Evolutionary conservation across 352 stramenopile species (phyloP), one percentile per base, ranked within the genome.

Genomic region (Lagenidium giganteum): DNA sequence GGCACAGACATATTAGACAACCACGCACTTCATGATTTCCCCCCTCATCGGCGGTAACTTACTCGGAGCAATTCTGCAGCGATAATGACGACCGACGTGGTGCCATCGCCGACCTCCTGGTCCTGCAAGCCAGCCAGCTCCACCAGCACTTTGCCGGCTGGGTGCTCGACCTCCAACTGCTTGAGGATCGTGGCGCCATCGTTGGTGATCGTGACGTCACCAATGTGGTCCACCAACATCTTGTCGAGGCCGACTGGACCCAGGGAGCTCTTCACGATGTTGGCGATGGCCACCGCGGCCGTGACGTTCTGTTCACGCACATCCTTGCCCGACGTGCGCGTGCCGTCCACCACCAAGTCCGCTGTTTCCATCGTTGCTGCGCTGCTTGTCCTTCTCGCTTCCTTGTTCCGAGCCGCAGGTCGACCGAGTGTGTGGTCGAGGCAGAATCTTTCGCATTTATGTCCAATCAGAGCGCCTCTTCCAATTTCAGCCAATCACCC

Each of bases 121-220:
- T 99, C 97, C 70, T 99, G 97, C 22, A 99, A 75, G 34, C 97
- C 90, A 1, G 96, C 95, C 13, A 99, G 78, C 62, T 99, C 96
- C 5, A 99, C 96, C 7, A 99, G 71, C 11, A 99, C 95, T 49
- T 99, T 98, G 22, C 95, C 97, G 3, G 96, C 97, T 21, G 97
- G 97, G 69, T 99, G 97, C 58, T 99, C 96, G 8, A 99, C 96
- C 53, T 99, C 95, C 25, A 99, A 74, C 57, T 98, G 95, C 77
- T 98, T 97, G 37, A 99, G 75, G 64, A 99, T 99, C 27, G 97
- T 99, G n/a, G 97, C 97, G 38, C 97, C 97, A 60, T 99, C 97
- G 74, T 99, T 99, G 14, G 97, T 99, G 65, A 99, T 99, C 14
- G 96, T 98, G 40, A 99, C 96, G 73, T 99, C 97, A 47, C 97